Evolutionary conservation across 2,329 filamentous ascomycete species (phyloP).

Genomic region (Fusarium metavorans): DNA sequence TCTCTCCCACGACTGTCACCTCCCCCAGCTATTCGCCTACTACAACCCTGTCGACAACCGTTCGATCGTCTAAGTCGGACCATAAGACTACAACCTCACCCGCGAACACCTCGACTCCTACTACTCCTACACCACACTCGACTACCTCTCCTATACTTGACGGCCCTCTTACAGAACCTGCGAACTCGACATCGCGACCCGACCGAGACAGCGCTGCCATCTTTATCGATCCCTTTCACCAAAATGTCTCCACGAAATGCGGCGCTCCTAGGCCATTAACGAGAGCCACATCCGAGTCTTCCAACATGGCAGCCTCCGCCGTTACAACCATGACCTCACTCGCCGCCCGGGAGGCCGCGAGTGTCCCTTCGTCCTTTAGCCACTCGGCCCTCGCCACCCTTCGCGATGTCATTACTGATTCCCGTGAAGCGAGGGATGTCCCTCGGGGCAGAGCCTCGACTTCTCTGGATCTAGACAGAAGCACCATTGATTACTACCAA

Average conservation of each 20-base stretch:
- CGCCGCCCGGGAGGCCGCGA: slow-evolving; percentile 45
- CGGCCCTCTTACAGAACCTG: slow-evolving; percentile 18
- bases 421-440: slow-evolving; percentile 49
- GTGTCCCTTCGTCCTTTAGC: slow-evolving; percentile 49
- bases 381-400: slow-evolving; percentile 49
- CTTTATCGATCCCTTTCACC: slow-evolving; percentile 21
- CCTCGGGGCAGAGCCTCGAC: slow-evolving; percentile 46
- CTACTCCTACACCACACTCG: slow-evolving; percentile 14
- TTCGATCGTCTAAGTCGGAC: slow-evolving; percentile 26
- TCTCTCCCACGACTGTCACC: slow-evolving; percentile 26
- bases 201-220: slow-evolving; percentile 37
- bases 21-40: slow-evolving; percentile 12
- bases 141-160: slow-evolving; percentile 18
- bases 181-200: slow-evolving; percentile 22
- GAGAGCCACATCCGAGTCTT: slow-evolving; percentile 49
- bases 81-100: slow-evolving; percentile 22
- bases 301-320: slow-evolving; percentile 49
- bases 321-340: slow-evolving; percentile 48
- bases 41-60: slow-evolving; percentile 2
- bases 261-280: slow-evolving; percentile 54
- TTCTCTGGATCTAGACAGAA: slow-evolving; percentile 52
- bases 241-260: slow-evolving; percentile 52
- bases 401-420: slow-evolving; percentile 53
- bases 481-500: slow-evolving; percentile 39
- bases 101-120: slow-evolving; percentile 22